Conservation (phyloP, 164 flowering plant genomes). For the Sextonia rubra region DNA sequence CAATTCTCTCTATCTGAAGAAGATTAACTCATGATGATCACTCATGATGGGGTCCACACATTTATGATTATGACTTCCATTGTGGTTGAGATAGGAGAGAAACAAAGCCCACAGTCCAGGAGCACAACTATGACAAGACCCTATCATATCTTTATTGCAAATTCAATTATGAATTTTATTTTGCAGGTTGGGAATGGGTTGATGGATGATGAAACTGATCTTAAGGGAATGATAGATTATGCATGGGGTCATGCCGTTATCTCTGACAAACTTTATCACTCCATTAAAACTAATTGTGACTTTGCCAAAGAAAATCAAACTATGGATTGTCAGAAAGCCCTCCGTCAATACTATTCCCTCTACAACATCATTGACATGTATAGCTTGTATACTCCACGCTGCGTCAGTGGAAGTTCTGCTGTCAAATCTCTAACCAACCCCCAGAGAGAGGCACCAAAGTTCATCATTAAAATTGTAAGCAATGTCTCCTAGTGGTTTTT, state of each 20-base stretch:
- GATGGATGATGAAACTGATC: slow-evolving; percentile 66
- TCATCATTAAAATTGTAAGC: slow-evolving; percentile 41
- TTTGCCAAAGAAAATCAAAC: slow-evolving; percentile 6
- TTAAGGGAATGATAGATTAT: slow-evolving; percentile 63
- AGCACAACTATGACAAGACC: too few species aligned
- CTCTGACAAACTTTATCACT: slow-evolving; percentile 31
- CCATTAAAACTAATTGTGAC: background rate
- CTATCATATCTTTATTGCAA: too few species aligned
- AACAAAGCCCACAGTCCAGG: too few species aligned
- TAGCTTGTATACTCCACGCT: slow-evolving; percentile 60
- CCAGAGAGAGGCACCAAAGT: slow-evolving; percentile 40
- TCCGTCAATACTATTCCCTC: slow-evolving; percentile 39
- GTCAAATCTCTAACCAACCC: slow-evolving; percentile 11
- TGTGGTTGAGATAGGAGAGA: too few species aligned
- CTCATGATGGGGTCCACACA: too few species aligned
- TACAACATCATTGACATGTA: slow-evolving; percentile 74
- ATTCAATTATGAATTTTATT: background rate
- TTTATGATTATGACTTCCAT: too few species aligned
- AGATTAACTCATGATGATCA: too few species aligned
- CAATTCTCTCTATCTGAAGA: too few species aligned
- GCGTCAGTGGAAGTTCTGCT: slow-evolving; percentile 14
- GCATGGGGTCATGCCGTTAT: slow-evolving; percentile 85
- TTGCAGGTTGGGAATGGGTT: slow-evolving; percentile 74
- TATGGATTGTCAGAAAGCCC: slow-evolving; percentile 25
- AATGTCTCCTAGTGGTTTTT: slow-evolving; percentile 8